Evolutionary conservation across 2,329 filamentous ascomycete genomes (phyloP).

Genomic region (Cytospora mali): DNA sequence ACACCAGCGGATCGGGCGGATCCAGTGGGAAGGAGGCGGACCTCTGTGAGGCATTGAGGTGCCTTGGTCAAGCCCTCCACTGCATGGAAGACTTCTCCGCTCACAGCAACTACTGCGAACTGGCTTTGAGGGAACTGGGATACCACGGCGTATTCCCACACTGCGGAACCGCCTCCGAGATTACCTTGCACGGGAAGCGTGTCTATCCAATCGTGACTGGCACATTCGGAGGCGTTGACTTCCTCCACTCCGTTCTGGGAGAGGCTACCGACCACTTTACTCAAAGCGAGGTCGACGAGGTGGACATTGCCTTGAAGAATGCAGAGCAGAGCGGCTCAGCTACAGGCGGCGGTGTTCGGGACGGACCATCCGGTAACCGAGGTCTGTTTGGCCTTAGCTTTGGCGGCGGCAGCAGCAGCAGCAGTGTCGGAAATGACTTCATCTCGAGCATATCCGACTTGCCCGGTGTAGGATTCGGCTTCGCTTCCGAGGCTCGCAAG

Average conservation of each 20-base stretch:
- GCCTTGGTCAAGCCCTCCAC: constrained; percentile 75
- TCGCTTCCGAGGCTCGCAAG: constrained; percentile 66
- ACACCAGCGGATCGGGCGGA: constrained; percentile 65
- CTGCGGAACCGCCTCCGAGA: constrained; percentile 67
- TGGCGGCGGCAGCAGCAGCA: constrained; percentile 38
- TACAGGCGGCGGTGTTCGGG: constrained; percentile 35
- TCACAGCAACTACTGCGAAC: constrained; percentile 82
- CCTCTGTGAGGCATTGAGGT: constrained; percentile 78
- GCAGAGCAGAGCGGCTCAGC: constrained; percentile 49
- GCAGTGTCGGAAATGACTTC: constrained; percentile 54
- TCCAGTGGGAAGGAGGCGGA: constrained; percentile 71
- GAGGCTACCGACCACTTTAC: constrained; percentile 84
- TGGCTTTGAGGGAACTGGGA: constrained; percentile 73
- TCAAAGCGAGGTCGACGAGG: constrained; percentile 81
- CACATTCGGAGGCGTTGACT: constrained; percentile 80
- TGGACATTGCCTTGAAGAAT: constrained; percentile 73
- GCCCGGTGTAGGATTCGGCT: constrained; percentile 67
- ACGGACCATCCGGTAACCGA: constrained; percentile 31
- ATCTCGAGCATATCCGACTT: constrained; percentile 75
- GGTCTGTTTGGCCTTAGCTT: constrained; percentile 41
- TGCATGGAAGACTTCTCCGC: constrained; percentile 80
- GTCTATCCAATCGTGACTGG: constrained; percentile 74
- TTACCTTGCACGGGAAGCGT: constrained; percentile 66
- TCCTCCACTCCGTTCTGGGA: constrained; percentile 75
- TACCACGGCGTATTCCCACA: constrained; percentile 72